A percentile compares a stretch with the other conserved stretches of the same genome.
Evolutionary conservation across 2,329 filamentous ascomycete species (phyloP).

Genomic region (Venturia nashicola): DNA sequence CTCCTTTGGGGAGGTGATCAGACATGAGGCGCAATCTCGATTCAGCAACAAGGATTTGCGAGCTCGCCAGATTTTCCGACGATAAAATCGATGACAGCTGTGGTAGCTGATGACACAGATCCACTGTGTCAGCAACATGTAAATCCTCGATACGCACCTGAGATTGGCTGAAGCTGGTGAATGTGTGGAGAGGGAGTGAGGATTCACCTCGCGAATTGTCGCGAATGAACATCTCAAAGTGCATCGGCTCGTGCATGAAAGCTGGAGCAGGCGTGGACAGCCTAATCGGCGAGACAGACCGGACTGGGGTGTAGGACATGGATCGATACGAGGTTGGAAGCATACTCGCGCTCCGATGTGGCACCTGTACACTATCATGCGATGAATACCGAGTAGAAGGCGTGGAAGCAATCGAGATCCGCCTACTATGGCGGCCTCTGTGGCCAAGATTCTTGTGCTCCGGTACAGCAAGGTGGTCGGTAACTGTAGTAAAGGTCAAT

Average conservation of each 20-base stretch:
- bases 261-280: not conserved
- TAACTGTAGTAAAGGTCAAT: not conserved
- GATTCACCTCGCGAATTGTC: not conserved
- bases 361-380: not conserved
- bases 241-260: not conserved
- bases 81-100: not conserved
- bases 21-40: slow-evolving; percentile 2
- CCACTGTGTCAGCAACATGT: not conserved
- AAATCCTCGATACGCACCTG: not conserved
- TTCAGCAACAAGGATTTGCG: slow-evolving; percentile 5
- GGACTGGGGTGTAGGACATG: not conserved
- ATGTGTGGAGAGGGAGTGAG: not conserved
- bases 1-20: slow-evolving; percentile 21
- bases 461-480: not conserved
- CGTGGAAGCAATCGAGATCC: not conserved
- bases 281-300: not conserved
- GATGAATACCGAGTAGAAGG: not conserved
- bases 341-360: not conserved
- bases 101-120: not conserved
- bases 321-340: not conserved
- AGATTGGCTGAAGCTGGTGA: not conserved
- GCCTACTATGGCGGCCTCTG: not conserved
- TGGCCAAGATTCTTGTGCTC: not conserved
- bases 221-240: slow-evolving; percentile 3
- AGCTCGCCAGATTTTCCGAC: not conserved